Evolutionary conservation across 2,329 filamentous ascomycete genomes (phyloP), one percentile per base, ranked within the genome.

Genomic region (Calonectria crousiana): DNA sequence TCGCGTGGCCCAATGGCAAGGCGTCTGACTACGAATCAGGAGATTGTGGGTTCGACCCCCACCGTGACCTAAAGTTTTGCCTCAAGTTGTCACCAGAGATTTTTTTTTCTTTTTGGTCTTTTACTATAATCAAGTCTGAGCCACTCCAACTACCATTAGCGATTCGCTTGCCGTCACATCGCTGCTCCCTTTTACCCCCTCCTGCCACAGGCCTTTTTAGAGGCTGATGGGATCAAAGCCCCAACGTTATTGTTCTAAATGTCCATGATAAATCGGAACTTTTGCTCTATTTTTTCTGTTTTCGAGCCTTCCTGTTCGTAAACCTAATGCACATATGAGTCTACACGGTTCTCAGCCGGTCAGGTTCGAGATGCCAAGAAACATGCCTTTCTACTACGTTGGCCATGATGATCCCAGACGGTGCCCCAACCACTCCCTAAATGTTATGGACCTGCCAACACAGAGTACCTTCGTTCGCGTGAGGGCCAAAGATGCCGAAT

Each of bases 11-110:
- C 78, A 81, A 81, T 81, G 80, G 80, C 80, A 82, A 80, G 80
- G 80, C 80, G 80, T 82, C 80, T 82, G 80, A 81, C 80, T 82
- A 82, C 80, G 80, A 82, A 82, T 82, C 80, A 82, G 80, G 79
- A 82, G 80, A 82, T 82, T 77, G 76, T 80, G 78, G 80, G 80
- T 82, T 82, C 80, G 80, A 82, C 75, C 80, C 80, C 80, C 76
- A 77, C 67, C 76, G 73, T 77, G 78, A 78, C 71, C 71, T 73
- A 9, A 47, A 10, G 1, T 47, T 47, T 47, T 47, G 44, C 41
- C 41, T 10, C 18, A 10, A 4, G 2, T 6, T 3, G 30, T 32
- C 30, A 4, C 4, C 8, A 4, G 30, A 32, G 4, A 18, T 41
- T 18, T 41, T 41, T 41, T 41, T 41, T 23, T n/a, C 20, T 23